phyloP scores from a whole-genome alignment of 495 filamentous ascomycete genomes.

The Penicillium silybi region DNA sequence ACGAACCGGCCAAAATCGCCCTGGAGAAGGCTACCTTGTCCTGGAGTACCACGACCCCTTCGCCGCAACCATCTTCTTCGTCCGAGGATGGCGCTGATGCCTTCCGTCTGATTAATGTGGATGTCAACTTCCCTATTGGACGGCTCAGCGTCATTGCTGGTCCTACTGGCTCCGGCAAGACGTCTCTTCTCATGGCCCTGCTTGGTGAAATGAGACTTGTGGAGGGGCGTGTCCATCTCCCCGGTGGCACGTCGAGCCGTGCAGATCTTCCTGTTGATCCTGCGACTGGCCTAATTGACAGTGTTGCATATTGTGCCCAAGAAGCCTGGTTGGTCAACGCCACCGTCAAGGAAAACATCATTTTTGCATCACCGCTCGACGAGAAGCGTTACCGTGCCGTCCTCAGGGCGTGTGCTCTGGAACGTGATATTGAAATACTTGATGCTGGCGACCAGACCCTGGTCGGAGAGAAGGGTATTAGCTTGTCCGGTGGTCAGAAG shows the following conservation, averaged over 20 bases:
- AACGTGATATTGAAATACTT: constrained; percentile 88
- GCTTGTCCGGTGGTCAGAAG: constrained; percentile 95
- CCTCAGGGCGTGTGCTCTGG: constrained; percentile 85
- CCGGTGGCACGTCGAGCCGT: constrained; percentile 69
- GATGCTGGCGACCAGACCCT: constrained; percentile 90
- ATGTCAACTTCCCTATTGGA: constrained; percentile 72
- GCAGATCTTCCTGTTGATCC: constrained; percentile 79
- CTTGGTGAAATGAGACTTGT: constrained; percentile 94
- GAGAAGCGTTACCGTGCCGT: constrained; percentile 83
- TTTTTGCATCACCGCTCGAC: constrained; percentile 82
- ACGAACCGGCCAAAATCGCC: constrained; percentile 65
- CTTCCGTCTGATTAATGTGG: constrained; percentile 79
- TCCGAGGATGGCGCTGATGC: constrained; percentile 37
- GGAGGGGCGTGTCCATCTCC: constrained; percentile 75
- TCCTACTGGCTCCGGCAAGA: constrained; percentile 92
- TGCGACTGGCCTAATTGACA: constrained; percentile 83
- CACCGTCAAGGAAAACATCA: constrained; percentile 93
- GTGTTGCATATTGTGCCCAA: constrained; percentile 94
- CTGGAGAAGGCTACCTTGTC: constrained; percentile 80
- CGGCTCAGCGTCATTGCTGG: constrained; percentile 88
- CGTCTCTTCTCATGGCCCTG: constrained; percentile 90
- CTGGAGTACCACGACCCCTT: constrained; percentile 65
- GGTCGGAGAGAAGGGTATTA: constrained; percentile 96
- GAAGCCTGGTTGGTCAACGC: constrained; percentile 97
- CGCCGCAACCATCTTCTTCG: constrained; percentile 15